phyloP scores from a whole-genome alignment of 345 rosid genomes.

The Syzygium aqueum region DNA sequence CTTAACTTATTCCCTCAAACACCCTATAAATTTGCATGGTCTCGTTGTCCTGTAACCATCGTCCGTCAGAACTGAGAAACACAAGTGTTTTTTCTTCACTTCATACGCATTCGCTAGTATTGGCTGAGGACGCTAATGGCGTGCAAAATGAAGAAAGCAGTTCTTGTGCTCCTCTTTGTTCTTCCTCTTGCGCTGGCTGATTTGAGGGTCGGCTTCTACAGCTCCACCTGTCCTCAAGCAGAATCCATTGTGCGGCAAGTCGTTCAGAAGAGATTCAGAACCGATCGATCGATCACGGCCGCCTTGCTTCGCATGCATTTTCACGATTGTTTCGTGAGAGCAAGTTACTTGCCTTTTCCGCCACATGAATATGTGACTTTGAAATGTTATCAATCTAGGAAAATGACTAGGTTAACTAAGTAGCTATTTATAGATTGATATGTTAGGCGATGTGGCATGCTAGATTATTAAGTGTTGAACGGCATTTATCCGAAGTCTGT shows the following conservation, averaged over 20 bases:
- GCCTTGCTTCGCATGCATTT: conserved; percentile 88
- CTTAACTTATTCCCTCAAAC: background rate
- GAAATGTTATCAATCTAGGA: background rate
- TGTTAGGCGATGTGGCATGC: background rate
- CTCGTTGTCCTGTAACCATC: background rate
- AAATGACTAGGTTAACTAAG: background rate
- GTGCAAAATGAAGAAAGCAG: background rate
- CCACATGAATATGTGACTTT: background rate
- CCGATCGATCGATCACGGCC: conserved; percentile 37
- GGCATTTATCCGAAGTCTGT: background rate
- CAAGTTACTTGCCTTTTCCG: conserved; percentile 5
- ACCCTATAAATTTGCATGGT: background rate
- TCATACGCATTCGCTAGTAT: background rate
- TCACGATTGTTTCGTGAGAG: conserved; percentile 73
- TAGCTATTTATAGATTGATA: background rate
- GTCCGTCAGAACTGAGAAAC: background rate
- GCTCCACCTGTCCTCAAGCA: conserved; percentile 45
- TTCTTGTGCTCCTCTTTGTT: background rate
- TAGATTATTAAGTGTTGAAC: background rate
- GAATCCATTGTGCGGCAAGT: conserved; percentile 37
- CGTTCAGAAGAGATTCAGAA: conserved; percentile 26
- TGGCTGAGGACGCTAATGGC: background rate
- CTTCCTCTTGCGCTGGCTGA: conserved; percentile 15
- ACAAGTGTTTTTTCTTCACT: background rate
- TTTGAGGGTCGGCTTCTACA: conserved; percentile 48